A percentile compares a stretch with the other conserved stretches of the same genome.
Evolutionary conservation across 2,329 filamentous ascomycete genomes (phyloP).

Genomic region (Alternaria tenuissima): DNA sequence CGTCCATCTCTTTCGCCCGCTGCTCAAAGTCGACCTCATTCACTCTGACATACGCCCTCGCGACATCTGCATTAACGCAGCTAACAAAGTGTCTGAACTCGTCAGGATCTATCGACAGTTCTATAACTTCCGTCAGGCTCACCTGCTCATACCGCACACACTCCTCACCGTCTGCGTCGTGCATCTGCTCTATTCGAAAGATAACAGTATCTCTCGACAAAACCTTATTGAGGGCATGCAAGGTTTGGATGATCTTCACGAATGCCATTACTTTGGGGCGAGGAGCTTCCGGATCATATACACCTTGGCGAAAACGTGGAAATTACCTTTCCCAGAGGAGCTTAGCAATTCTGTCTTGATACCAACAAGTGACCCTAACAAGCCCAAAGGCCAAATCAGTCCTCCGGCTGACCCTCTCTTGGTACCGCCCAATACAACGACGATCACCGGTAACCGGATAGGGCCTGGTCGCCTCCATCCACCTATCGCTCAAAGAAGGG

Average conservation of each 20-base stretch:
- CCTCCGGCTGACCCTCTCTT: slow-evolving; percentile 32
- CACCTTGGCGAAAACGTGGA: slow-evolving; percentile 54
- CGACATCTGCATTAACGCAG: slow-evolving; percentile 67
- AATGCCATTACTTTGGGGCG: slow-evolving; percentile 55
- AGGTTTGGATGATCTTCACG: slow-evolving; percentile 53
- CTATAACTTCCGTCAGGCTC: slow-evolving; percentile 54
- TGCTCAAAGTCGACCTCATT: slow-evolving; percentile 68
- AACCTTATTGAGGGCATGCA: slow-evolving; percentile 55
- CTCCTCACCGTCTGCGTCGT: slow-evolving; percentile 55
- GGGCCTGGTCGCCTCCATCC: slow-evolving; percentile 8
- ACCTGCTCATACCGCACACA: slow-evolving; percentile 51
- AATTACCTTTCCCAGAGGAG: slow-evolving; percentile 53
- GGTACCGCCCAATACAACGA: slow-evolving; percentile 22
- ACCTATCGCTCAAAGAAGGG: slow-evolving; percentile 25
- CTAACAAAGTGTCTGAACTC: slow-evolving; percentile 55
- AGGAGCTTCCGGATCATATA: slow-evolving; percentile 55
- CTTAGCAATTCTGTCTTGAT: slow-evolving; percentile 38
- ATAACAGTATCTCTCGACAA: slow-evolving; percentile 43
- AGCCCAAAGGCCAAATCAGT: slow-evolving; percentile 24
- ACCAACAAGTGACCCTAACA: slow-evolving; percentile 24
- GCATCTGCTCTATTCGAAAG: slow-evolving; percentile 56
- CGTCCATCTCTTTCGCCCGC: slow-evolving; percentile 76
- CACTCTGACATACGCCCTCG: slow-evolving; percentile 70
- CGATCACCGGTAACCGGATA: slow-evolving; percentile 19
- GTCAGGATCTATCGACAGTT: slow-evolving; percentile 54